Base-by-base conservation (phyloP, 1,284 basidiomycete species). In the Apiotrichum sp. region DNA sequence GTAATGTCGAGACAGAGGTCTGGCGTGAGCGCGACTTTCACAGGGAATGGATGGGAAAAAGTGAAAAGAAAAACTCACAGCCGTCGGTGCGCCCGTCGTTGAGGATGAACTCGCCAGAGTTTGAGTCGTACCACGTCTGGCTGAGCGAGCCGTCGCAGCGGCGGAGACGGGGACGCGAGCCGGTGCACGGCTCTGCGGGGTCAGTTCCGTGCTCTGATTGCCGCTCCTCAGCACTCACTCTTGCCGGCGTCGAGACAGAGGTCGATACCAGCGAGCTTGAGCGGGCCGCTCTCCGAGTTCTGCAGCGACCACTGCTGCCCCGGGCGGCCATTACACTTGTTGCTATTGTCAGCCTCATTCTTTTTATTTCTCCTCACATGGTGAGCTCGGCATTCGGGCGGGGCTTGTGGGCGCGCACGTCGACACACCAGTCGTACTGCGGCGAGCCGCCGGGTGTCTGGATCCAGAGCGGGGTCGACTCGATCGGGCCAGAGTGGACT, bases 51-150 rank as follows among this genome's bases (percentile, higher is more conserved):
- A 22, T 22, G 22, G 22, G 22, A 22, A 22, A 22, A 22, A 22
- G 22, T 22, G 22, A 22, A 22, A 22, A 22, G 22, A 22, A 22
- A 22, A 22, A 43, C 42, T 43, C 42, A 43, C 42, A 43, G 50
- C 36, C 22, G 10, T 33, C 9, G 34, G 8, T 14, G 42, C 50
- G 50, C 22, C 22, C 22, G 41, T 51, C 50, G 50, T 51, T 43
- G 33, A 51, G 16, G 33, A 51, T 43, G 41, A 42, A 44, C 41
- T 29, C 41, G 50, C 77, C 36, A 38, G 36, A 9, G 50, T 51
- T 51, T 3, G 50, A n/a, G 9, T 34, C 42, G 41, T 29, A 51
- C 40, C 40, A 51, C 33, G 22, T 33, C 42, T 51, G 50, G 9
- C 41, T 6, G 29, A 16, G n/a, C 13, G 33, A 29, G 14, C 50